Evolutionary conservation across 495 filamentous ascomycete species (phyloP), one percentile per base, ranked within the genome.

Genomic region (Letharia lupina): DNA sequence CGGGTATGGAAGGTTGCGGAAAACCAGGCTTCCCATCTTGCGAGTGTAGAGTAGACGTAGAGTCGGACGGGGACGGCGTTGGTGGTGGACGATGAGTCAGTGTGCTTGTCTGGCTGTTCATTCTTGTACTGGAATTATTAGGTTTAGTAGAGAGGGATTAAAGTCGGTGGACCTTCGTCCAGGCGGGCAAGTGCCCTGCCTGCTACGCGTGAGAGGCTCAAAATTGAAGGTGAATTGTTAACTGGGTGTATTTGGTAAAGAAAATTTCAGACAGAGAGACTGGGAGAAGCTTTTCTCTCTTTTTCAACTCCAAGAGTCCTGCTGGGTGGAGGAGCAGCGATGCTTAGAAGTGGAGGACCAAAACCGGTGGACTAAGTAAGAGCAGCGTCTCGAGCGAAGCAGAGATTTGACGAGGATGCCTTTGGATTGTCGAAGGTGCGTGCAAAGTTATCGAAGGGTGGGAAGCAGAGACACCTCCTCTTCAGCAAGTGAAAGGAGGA

Each of bases 61-160:
- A 71, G 20, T 61, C 58, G 18, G 72, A 66, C 18, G 70, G 70
- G 35, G 72, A 70, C 35, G 71, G 69, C 35, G 67, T 62, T 58
- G 64, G 54, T 50, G 57, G 18, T 48, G 65, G 57, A 20, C 54
- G 70, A 60, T 70, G 69, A 39, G 64, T 65, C 50, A 66, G 64
- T 52, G 65, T 67, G 50, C 61, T 68, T 62, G 57, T 61, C 42
- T 65, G 69, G 61, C 71, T 67, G 64, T 67, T 70, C 69, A 69
- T 70, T 65, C 56, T 68, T 28, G 50, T 66, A 31, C 28, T 50
- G n/a, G 65, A 33, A 62, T 41, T 39, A 4, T 61, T 8, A 18
- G 59, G 40, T 52, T 42, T 42, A 48, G 31, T 63, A 20, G 20
- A 33, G 35, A 18, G 31, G 56, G 37, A 8, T 31, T 45, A 28